phyloP scores from a whole-genome alignment of 352 stramenopile genomes.

The Globisporangium carolinianum region DNA sequence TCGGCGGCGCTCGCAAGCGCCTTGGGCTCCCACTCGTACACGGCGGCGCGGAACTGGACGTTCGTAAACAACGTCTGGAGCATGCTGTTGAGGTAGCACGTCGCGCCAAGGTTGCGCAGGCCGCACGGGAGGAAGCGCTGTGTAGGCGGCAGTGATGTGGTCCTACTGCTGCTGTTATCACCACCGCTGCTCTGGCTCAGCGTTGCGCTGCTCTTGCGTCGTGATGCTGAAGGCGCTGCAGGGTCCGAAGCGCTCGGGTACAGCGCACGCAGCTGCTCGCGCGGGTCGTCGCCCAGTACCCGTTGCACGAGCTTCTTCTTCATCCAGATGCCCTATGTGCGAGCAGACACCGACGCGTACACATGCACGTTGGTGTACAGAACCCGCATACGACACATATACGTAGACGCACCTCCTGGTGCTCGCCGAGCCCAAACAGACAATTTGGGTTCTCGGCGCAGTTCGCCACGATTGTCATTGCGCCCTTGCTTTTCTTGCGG shows the following conservation, averaged over 20 bases:
- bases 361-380: neutral
- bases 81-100: conserved; percentile 87
- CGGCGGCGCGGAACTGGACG: conserved; percentile 53
- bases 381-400: no score
- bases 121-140: conserved; percentile 31
- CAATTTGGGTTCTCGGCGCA: conserved; percentile 84
- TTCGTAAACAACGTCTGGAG: conserved; percentile 81
- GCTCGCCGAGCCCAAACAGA: conserved; percentile 77
- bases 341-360: neutral
- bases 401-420: conserved; percentile 30
- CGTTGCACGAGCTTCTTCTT: conserved; percentile 37
- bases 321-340: conserved; percentile 59
- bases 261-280: conserved; percentile 30
- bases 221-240: neutral
- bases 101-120: conserved; percentile 82
- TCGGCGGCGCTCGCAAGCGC: conserved; percentile 22
- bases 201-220: conserved; percentile 5
- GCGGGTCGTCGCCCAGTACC: conserved; percentile 63
- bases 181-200: neutral
- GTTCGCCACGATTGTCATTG: conserved; percentile 32
- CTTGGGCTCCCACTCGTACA: conserved; percentile 80
- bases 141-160: neutral
- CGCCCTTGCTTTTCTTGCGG: conserved; percentile 36
- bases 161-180: neutral
- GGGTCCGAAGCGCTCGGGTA: conserved; percentile 11